Conservation (phyloP, 441 rosid species). For the Codiaeum variegatum region DNA sequence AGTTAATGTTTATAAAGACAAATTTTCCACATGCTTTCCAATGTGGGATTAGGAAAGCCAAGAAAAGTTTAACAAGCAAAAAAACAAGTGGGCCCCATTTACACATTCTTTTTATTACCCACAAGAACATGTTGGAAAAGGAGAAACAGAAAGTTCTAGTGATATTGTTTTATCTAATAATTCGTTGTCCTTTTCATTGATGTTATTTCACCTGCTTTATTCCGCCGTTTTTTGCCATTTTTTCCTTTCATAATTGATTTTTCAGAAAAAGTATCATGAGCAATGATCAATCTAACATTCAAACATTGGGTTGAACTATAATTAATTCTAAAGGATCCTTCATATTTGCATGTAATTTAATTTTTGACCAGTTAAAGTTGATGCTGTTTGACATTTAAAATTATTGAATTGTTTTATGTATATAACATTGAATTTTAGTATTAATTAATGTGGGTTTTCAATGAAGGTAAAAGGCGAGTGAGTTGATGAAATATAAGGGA, state of each 20-base stretch:
- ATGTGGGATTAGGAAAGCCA: no score
- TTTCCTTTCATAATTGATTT: not conserved
- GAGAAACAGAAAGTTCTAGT: not conserved
- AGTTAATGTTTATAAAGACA: no score
- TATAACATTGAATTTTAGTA: not conserved
- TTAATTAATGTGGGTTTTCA: conserved; percentile 9
- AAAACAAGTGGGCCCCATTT: no score
- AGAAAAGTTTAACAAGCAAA: no score
- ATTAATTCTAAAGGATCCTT: no score
- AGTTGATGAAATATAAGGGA: conserved; percentile 16
- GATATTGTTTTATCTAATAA: not conserved
- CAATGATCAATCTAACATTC: not conserved
- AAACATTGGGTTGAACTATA: not conserved
- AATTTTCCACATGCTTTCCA: no score
- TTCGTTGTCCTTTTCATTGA: not conserved
- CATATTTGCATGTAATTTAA: not conserved
- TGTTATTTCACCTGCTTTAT: not conserved
- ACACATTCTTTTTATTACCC: no score
- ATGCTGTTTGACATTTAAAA: not conserved
- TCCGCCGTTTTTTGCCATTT: not conserved
- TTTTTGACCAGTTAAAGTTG: not conserved
- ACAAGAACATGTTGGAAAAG: not conserved
- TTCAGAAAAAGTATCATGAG: not conserved
- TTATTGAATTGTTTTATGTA: not conserved
- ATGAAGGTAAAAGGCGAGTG: conserved; percentile 6